Base-by-base conservation (phyloP, 1,139 yeast genomes). In the Pichia kudriavzevii region DNA sequence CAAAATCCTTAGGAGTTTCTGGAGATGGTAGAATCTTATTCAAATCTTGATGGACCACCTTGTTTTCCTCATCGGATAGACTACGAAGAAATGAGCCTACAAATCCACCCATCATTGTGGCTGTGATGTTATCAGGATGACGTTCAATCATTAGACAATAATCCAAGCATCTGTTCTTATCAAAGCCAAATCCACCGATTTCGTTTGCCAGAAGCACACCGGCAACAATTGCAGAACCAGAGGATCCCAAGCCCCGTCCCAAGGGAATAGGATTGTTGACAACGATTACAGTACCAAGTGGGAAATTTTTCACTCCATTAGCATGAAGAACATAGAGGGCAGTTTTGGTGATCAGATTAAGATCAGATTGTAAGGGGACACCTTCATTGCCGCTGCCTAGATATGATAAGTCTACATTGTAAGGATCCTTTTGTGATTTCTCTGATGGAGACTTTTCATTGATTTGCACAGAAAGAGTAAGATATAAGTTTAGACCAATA, bases 61-160 rank as follows among this genome's bases (percentile, higher is more conserved):
- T 77, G 42, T 72, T 67, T 45, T 88, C 95, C 31, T 73, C 70
- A 4, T 77, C 75, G 22, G 75, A 65, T 43, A 91, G 65, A 46
- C 84, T 94, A 50, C 94, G 75, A 55, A 91, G 69, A 60, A 83
- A 91, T 1, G 95, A 84, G 24, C 98, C 98, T 26, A 88, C 94
- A 59, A 91, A 91, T 4, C 98, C 97, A 40, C 98, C 98, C 75
- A 88, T 79, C 95, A 91, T 85, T 30, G 98, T 95, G 23, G 98
- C 98, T 16, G 96, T 88, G 53, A 91, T 88, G 59, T 91, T 91
- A 60, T 91, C 98, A 22, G 98, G 98, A 53, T 91, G 98, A 56
- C 97, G 77, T 64, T 91, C 98, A 50, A 91, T 88, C 88, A 91
- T 83, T 48, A 91, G 69, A 58, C 96, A 85, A 64, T 83, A 91